Evolutionary conservation across 2,329 filamentous ascomycete species (phyloP), one percentile per base, ranked within the genome.

Genomic region (Akanthomyces uredinophilus): DNA sequence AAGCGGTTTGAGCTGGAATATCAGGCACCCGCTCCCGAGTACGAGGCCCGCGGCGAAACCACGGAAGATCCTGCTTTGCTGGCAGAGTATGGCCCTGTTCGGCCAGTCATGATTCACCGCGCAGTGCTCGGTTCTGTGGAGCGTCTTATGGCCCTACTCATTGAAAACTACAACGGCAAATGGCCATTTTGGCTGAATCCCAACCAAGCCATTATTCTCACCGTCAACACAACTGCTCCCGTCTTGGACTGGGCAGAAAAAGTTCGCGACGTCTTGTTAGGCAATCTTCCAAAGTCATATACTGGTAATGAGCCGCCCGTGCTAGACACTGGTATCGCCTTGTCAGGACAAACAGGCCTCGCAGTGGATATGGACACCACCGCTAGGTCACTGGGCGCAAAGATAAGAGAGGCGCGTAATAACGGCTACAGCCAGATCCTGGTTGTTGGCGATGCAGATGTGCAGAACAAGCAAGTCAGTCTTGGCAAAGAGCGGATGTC

Each of bases 161-260:
- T 95, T 61, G 92, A 96, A 74, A 88, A 91, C 66, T 91, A 93
- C 68, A 82, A 88, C 62, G 90, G 90, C 18, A 83, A 82, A 63
- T 96, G 91, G 85, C 92, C 92, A 4, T 94, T 96, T 72, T 96
- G 92, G 92, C 80, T 96, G 11, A 93, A 90, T 61, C 92, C 92
- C 1, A 84, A 87, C 6, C 92, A 95, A 70, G 87, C 85, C 47
- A 85, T 89, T 51, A 83, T 96, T 61, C 74, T 95, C 37, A 89
- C 90, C 0, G 81, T 94, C 59, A 92, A 90, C 68, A 81, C 87
- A 54, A 81, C 80, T 5, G 75, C 79, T 4, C 76, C 80, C 1
- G 80, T 88, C 1, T 64, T 87, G 11, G 72, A 73, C 1, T 84
- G 75, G 78, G 83, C 76, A 24, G 78, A 71, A 63, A 72, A 75